Evolutionary conservation across 2,329 filamentous ascomycete species (phyloP).

Genomic region (Paracamarosporium sp.): DNA sequence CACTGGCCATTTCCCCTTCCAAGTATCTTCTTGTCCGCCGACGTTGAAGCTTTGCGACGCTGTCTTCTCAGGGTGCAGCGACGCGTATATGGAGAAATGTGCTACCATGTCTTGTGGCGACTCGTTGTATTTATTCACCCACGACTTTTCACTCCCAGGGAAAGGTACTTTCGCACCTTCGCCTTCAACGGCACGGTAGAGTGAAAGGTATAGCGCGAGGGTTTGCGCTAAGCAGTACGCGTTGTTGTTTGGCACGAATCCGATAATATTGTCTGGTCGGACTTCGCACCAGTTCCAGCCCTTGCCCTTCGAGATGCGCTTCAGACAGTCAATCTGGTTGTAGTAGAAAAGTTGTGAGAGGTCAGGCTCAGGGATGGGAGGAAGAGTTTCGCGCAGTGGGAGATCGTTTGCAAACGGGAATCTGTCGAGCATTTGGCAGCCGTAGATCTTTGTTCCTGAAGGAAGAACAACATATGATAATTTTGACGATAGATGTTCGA

Average conservation of each 20-base stretch:
- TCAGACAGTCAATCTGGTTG: constrained; percentile 49
- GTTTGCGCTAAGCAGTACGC: constrained; percentile 48
- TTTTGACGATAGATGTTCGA: constrained; percentile 33
- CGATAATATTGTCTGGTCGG: constrained; percentile 51
- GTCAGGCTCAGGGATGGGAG: constrained; percentile 43
- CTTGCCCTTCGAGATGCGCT: constrained; percentile 45
- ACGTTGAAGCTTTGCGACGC: constrained; percentile 52
- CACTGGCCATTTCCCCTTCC: constrained; percentile 55
- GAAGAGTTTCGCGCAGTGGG: constrained; percentile 36
- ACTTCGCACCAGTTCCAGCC: constrained; percentile 51
- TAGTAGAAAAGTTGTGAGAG: constrained; percentile 50
- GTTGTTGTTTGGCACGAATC: constrained; percentile 51
- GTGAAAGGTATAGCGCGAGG: constrained; percentile 47
- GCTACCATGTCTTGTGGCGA: constrained; percentile 52
- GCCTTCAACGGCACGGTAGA: constrained; percentile 48
- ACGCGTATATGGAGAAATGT: constrained; percentile 51
- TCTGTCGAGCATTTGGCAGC: constrained; percentile 44
- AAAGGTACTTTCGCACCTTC: constrained; percentile 48
- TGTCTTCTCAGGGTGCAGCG: constrained; percentile 49
- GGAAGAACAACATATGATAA: constrained; percentile 40
- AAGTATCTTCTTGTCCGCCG: constrained; percentile 49
- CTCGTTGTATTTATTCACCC: constrained; percentile 48
- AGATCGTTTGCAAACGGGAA: constrained; percentile 43
- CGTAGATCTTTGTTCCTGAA: constrained; percentile 50
- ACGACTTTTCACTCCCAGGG: constrained; percentile 47